Evolutionary conservation across 176 grass and related monocot species (phyloP), one percentile per base, ranked within the genome.

Genomic region (Luzula sylvatica): DNA sequence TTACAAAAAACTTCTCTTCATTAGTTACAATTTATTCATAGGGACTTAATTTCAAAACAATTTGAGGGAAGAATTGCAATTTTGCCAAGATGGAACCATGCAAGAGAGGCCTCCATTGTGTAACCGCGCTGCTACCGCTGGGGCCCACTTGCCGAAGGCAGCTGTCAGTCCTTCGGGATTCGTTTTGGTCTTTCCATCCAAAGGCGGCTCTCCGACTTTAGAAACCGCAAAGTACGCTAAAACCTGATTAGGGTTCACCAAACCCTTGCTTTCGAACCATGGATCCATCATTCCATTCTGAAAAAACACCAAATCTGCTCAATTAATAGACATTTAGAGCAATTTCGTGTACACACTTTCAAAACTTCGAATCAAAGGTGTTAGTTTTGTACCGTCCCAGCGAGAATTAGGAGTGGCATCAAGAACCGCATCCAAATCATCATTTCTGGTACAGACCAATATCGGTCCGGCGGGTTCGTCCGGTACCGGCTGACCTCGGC

Each of bases 231-330:
- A 96, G 65, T 89, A 88, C 7, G 90, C 90, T 50, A 96, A 66
- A 1, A 96, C 84, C 65, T 96, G 90, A 55, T 89, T 82, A 9
- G 90, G 67, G 23, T 86, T 71, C 49, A 65, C 74, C 38, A 96
- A 51, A 11, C 90, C 90, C 65, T 96, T 88, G 71, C 77, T 96
- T 58, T 88, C 27, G 1, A 96, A 75, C 90, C 90, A 96, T 13
- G 90, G 90, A 11, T 96, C 90, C 48, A 96, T 56, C 90, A 96
- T 96, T 8, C 90, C 90, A 52, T 96, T 96, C 90, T 96, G 90
- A 74, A 96, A 88, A 66, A 96, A 96, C 43, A 96, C 84, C 58
- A 96, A 82, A 78, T 96, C 90, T 76, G 83, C 73, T 83, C 42
- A 54, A 77, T 66, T 76, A 47, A 81, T 65, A 78, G 63, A 35